Evolutionary conservation across 257 asterid species (phyloP).

Genomic region (Anisodus tanguticus): DNA sequence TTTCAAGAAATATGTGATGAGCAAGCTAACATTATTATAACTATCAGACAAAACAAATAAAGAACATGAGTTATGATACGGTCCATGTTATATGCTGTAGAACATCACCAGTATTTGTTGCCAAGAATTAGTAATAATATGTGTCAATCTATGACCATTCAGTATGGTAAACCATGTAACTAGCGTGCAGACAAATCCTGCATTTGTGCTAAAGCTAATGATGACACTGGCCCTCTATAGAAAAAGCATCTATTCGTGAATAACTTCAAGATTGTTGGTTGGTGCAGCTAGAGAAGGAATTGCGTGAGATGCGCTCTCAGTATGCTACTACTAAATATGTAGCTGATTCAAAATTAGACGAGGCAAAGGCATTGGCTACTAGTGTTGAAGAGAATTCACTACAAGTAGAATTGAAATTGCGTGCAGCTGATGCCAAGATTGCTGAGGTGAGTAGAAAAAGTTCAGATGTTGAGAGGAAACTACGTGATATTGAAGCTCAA

Average conservation of each 20-base stretch:
- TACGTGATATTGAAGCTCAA: constrained; percentile 70
- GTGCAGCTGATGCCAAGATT: constrained; percentile 86
- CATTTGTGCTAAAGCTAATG: constrained; percentile 4
- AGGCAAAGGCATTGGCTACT: constrained; percentile 79
- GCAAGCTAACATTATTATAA: not conserved
- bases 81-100: constrained; percentile 19
- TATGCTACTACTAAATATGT: constrained; percentile 85
- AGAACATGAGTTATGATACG: not conserved
- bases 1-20: constrained; percentile 20
- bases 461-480: constrained; percentile 81
- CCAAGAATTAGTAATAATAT: not conserved
- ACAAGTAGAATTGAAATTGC: constrained; percentile 87
- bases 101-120: constrained; percentile 4
- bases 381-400: constrained; percentile 81
- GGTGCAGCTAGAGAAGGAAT: constrained; percentile 87
- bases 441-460: constrained; percentile 92
- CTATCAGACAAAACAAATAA: not conserved
- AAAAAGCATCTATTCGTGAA: not conserved
- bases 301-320: constrained; percentile 85
- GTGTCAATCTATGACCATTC: not conserved
- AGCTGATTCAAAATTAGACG: constrained; percentile 72
- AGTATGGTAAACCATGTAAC: constrained; percentile 19
- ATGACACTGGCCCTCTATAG: not conserved
- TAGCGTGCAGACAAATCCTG: not conserved
- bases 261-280: constrained; percentile 2